These are phyloP conservation scores for Corylus avellana DNA, from an alignment of 306 rosid genomes.

Conservation along the genomic window DNA sequence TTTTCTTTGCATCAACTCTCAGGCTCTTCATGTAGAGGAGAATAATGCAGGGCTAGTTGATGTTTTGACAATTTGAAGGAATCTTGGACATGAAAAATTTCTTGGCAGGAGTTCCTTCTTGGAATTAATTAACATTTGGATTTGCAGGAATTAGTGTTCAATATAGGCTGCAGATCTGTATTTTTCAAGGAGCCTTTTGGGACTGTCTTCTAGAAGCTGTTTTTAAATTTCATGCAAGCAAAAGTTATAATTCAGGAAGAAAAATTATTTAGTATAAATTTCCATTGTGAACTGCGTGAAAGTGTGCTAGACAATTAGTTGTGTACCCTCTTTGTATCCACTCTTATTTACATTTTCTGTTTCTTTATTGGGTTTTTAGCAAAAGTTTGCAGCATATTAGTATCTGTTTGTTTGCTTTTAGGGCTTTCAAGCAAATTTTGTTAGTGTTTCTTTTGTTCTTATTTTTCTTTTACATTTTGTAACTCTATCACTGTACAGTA, in stretches of 20 bases:
- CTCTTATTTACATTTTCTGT: background rate
- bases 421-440: background rate
- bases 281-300: background rate
- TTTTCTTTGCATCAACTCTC: no score
- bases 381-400: background rate
- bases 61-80: no score
- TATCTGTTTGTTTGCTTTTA: background rate
- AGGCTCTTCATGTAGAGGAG: no score
- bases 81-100: no score
- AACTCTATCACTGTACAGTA: no score
- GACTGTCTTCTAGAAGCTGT: background rate
- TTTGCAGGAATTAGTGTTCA: no score
- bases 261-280: background rate
- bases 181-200: background rate
- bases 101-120: no score
- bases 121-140: no score
- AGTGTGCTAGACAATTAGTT: background rate
- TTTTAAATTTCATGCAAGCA: background rate
- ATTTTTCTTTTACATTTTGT: no score
- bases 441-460: background rate
- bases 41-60: no score
- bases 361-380: background rate
- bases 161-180: background rate
- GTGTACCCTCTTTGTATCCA: background rate
- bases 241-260: background rate